A percentile compares a stretch with the other conserved stretches of the same genome.
phyloP scores from a whole-genome alignment of 2,329 filamentous ascomycete species.

The Penicillium sp. region DNA sequence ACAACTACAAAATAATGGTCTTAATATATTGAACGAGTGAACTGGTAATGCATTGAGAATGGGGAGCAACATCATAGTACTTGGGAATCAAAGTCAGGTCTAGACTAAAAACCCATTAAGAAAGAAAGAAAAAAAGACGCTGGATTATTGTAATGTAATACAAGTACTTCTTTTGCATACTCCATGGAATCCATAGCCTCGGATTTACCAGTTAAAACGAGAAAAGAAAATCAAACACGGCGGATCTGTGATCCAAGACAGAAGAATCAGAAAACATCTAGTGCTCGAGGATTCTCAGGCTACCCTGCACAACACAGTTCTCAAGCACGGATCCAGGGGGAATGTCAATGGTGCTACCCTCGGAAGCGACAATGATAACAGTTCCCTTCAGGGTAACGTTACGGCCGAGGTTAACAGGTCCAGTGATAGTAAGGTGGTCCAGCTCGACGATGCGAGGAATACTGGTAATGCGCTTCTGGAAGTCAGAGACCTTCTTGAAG shows the following conservation, averaged over 20 bases:
- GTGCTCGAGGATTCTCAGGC: conserved; percentile 72
- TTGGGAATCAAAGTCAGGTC: conserved; percentile 18
- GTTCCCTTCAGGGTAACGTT: conserved; percentile 95
- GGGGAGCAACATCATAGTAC: conserved; percentile 16
- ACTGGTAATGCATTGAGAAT: conserved; percentile 18
- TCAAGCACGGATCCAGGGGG: conserved; percentile 95
- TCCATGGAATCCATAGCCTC: conserved; percentile 27
- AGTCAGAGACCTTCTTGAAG: conserved; percentile 98
- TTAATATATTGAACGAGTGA: neutral
- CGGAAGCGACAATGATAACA: conserved; percentile 97
- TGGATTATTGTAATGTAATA: conserved; percentile 34
- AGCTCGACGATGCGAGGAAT: conserved; percentile 54
- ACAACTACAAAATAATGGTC: too few species aligned
- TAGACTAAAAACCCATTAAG: conserved; percentile 12
- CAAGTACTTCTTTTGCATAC: conserved; percentile 30
- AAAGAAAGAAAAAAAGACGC: conserved; percentile 22
- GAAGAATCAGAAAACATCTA: conserved; percentile 39
- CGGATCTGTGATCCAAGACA: neutral
- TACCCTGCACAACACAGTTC: conserved; percentile 98
- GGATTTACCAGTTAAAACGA: conserved; percentile 27
- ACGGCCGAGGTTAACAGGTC: conserved; percentile 92
- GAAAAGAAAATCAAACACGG: conserved; percentile 2
- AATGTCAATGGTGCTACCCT: conserved; percentile 96
- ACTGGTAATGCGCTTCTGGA: conserved; percentile 53
- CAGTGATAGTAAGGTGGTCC: conserved; percentile 90